Percentiles rank a stretch among this genome's conserved stretches.
These are phyloP conservation scores for Eucalyptus pauciflora DNA, from an alignment of 345 rosid genomes.

Conservation along the genomic window DNA sequence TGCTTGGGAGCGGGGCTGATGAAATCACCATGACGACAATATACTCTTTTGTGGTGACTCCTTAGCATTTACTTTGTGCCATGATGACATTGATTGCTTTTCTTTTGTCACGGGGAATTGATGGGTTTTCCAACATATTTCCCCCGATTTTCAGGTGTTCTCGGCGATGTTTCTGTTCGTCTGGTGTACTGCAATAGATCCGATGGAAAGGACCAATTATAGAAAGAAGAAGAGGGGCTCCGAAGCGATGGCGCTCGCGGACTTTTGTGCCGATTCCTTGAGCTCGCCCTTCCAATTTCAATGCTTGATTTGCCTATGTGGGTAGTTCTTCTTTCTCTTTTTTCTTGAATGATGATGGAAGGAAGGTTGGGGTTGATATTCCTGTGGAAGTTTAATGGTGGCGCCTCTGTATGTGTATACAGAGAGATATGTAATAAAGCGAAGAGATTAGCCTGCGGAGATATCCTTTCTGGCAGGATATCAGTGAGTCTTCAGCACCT, in stretches of 20 bases:
- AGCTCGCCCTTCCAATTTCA: no score
- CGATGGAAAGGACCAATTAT: no score
- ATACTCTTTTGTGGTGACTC: constrained; percentile 45
- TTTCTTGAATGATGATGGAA: not conserved
- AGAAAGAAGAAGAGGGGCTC: no score
- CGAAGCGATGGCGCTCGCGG: fast-evolving
- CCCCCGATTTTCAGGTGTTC: constrained; percentile 36
- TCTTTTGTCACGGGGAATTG: not conserved
- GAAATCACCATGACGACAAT: constrained; percentile 45
- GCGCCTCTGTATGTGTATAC: not conserved
- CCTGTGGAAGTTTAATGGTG: not conserved
- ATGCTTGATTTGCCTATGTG: no score
- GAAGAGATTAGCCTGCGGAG: not conserved
- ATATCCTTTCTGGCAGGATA: no score
- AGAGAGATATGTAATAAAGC: not conserved
- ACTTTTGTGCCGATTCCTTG: no score
- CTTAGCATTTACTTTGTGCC: not conserved
- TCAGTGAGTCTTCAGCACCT: no score
- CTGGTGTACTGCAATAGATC: no score
- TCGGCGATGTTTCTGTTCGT: fast-evolving
- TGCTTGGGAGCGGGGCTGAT: constrained; percentile 65
- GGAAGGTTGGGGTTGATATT: not conserved
- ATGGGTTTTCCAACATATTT: not conserved
- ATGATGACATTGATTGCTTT: not conserved
- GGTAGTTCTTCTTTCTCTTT: no score